Evolutionary conservation across 2,329 filamentous ascomycete species (phyloP), one percentile per base, ranked within the genome.

Genomic region (Ciborinia camelliae): DNA sequence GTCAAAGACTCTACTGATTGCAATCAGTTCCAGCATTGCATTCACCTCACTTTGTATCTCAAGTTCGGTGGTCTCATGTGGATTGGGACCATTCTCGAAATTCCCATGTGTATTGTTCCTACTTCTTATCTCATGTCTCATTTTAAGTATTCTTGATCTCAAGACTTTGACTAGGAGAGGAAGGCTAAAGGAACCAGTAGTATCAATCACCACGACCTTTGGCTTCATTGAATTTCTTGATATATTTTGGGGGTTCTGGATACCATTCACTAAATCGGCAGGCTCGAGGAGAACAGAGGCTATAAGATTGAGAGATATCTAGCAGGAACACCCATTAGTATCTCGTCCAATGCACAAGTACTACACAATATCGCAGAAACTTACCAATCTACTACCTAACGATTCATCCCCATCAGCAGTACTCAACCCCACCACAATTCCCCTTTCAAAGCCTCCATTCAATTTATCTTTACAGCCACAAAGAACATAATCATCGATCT

Each of bases 1-100:
- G 66, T 86, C 84, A 68, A 88, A 88, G 0, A 87, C 80, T 30
- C 82, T 78, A 30, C 83, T 82, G 35, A 88, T 77, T 39, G 81
- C 79, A 4, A 86, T 80, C 53, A 77, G 77, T 53, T 82, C 81
- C 4, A 88, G 75, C 57, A n/a, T 66, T 62, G 3, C 59, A 57
- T 47, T 70, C 68, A 73, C 66, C 2, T 67, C 45, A 8, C 64
- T 61, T 43, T 71, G 64, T 18, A 70, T 61, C 2, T 57, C 53
- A 2, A 52, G 52, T 4, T 55, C 64, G 4, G 41, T 28, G 2
- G 15, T 43, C 32, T 18, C 41, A 14, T 43, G 23, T 43, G n/a
- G 3, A 48, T 35, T 28, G 14, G 20, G 2, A 18, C 3, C 12
- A 48, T 23, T 18, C 8, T 28, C 26, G 2, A 8, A 4, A 32